Conservation (phyloP, 2,329 filamentous ascomycete species). For the Colletotrichum lindemuthianum region DNA sequence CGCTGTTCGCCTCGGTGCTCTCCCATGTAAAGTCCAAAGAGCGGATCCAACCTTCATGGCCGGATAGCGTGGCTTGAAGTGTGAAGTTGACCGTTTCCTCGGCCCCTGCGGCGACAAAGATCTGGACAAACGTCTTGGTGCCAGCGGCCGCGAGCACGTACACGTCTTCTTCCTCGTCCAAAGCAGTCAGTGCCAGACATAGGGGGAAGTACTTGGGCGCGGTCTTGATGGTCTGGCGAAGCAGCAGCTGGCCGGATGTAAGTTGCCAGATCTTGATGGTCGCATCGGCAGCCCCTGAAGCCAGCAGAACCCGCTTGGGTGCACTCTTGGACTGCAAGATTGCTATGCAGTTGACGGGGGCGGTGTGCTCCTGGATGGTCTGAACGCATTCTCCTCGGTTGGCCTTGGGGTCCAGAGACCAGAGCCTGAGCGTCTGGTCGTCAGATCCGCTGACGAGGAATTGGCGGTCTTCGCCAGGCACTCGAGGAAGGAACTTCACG, state of each 20-base stretch:
- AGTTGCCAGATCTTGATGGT: constrained; percentile 77
- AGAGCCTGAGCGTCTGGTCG: constrained; percentile 81
- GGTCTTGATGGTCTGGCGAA: constrained; percentile 77
- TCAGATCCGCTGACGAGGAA: constrained; percentile 83
- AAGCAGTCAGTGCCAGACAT: constrained; percentile 72
- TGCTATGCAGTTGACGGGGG: constrained; percentile 77
- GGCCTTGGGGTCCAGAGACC: constrained; percentile 57
- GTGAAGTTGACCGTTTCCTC: constrained; percentile 64
- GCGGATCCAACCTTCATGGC: constrained; percentile 95
- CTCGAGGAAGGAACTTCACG: constrained; percentile 76
- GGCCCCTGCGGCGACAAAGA: constrained; percentile 69
- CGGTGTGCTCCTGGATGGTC: constrained; percentile 74
- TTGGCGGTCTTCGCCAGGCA: constrained; percentile 55
- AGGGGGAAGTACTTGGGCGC: constrained; percentile 85
- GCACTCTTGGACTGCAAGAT: constrained; percentile 47
- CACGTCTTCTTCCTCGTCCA: constrained; percentile 62
- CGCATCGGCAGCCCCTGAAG: constrained; percentile 85
- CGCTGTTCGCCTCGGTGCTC: constrained; percentile 61
- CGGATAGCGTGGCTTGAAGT: constrained; percentile 79
- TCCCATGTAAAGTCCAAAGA: constrained; percentile 83
- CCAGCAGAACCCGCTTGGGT: constrained; percentile 60
- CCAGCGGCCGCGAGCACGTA: constrained; percentile 85
- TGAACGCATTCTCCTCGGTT: constrained; percentile 55
- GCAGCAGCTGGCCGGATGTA: constrained; percentile 55
- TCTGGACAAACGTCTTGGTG: constrained; percentile 82